phyloP scores from a whole-genome alignment of 2,329 filamentous ascomycete species.

The Colletotrichum tropicale region DNA sequence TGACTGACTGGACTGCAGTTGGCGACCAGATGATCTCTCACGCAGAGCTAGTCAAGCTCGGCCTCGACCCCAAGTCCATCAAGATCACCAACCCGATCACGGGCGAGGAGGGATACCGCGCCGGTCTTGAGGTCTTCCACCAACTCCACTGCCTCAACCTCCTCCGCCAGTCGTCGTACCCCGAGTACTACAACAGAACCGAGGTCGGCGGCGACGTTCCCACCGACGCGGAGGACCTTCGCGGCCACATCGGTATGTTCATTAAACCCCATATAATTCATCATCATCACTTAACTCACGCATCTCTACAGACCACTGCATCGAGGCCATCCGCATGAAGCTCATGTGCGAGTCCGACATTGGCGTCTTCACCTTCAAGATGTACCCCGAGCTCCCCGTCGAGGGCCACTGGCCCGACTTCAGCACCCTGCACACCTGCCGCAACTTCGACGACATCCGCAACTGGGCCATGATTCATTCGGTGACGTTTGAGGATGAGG shows the following conservation, averaged over 20 bases:
- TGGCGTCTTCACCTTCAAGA: conserved; percentile 58
- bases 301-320: conserved; percentile 49
- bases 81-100: conserved; percentile 60
- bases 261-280: conserved; percentile 12
- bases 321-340: conserved; percentile 56
- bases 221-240: conserved; percentile 43
- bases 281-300: neutral
- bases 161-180: conserved; percentile 51
- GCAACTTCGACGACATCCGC: conserved; percentile 56
- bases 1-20: conserved; percentile 38
- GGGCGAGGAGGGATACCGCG: conserved; percentile 62
- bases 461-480: conserved; percentile 58
- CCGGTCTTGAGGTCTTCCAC: conserved; percentile 63
- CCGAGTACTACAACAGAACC: conserved; percentile 48
- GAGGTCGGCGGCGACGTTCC: conserved; percentile 52
- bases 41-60: conserved; percentile 56
- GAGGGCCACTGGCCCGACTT: conserved; percentile 60
- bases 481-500: conserved; percentile 51
- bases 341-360: conserved; percentile 61
- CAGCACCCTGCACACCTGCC: conserved; percentile 56
- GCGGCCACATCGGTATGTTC: conserved; percentile 43
- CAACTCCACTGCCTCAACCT: conserved; percentile 58
- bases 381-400: conserved; percentile 47
- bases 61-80: conserved; percentile 57
- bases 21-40: conserved; percentile 65